phyloP scores from a whole-genome alignment of 352 stramenopile genomes.

The Globisporangium parvum region DNA sequence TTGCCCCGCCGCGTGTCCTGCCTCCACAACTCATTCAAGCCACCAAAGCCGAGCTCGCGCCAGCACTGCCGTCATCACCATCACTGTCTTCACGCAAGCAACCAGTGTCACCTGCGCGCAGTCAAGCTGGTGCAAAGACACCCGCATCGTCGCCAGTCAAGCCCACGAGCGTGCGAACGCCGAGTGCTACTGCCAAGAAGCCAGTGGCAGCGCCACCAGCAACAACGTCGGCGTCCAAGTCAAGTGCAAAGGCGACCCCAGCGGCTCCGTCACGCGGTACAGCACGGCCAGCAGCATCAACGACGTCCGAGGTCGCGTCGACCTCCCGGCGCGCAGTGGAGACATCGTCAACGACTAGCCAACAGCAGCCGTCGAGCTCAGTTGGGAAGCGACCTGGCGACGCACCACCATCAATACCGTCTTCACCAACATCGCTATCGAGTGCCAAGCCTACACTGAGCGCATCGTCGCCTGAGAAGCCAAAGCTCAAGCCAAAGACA shows the following conservation, averaged over 20 bases:
- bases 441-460: slow-evolving; percentile 7
- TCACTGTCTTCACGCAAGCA: background rate
- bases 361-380: slow-evolving; percentile 1
- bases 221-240: background rate
- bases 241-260: slow-evolving; percentile 2
- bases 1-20: background rate
- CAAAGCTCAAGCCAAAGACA: background rate
- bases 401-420: slow-evolving; percentile 1
- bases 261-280: slow-evolving; percentile 1
- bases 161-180: background rate
- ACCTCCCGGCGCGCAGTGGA: slow-evolving; percentile 2
- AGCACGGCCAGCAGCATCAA: slow-evolving; percentile 3
- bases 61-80: background rate
- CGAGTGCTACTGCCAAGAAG: slow-evolving; percentile 1
- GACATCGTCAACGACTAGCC: slow-evolving; percentile 1
- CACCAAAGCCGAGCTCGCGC: background rate
- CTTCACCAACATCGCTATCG: background rate
- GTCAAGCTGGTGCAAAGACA: slow-evolving; percentile 1
- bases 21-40: background rate
- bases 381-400: slow-evolving; percentile 8
- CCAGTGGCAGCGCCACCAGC: background rate
- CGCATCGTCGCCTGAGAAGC: background rate
- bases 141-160: slow-evolving; percentile 8
- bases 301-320: slow-evolving; percentile 1
- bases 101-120: background rate